Base-by-base conservation (phyloP, 2,329 filamentous ascomycete genomes). In the Exophiala aquamarina region DNA sequence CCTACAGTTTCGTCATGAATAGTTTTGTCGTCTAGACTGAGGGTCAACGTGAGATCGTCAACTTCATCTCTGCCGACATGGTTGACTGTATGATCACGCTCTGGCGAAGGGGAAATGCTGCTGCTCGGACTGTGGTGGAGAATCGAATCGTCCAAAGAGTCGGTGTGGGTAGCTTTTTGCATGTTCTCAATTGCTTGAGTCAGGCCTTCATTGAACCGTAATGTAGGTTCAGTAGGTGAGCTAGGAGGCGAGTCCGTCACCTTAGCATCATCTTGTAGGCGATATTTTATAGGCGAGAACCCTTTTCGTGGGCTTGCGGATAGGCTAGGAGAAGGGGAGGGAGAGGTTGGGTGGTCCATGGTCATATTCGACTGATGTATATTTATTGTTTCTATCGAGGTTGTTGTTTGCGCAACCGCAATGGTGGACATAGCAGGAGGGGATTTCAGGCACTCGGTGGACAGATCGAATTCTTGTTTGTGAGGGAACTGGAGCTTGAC, bases 91-190 rank as follows among this genome's bases (percentile, higher is more conserved):
- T 19, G 11, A 23, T 52, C 35, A 48, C 47, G 44, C 43, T 54
- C 47, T 17, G 52, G 39, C 8, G 52, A 49, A 8, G 46, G 26
- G 17, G 17, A 32, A 10, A 41, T 28, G n/a, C 18, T 48, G n/a
- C 50, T 36, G 28, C 41, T 33, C 11, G 44, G 36, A 13, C 47
- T 44, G 37, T 54, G 50, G 41, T 47, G 53, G 21, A 49, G 38
- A 21, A 56, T 55, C 35, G 54, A 57, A 36, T 56, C 50, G 46
- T 52, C 52, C 44, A 59, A 35, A 49, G 56, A 46, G 50, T 61
- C 55, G 51, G 49, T 19, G 41, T 54, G 3, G 77, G 77, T 14
- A 75, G 74, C 55, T n/a, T 54, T 41, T 38, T 59, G 48, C 47
- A 59, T 50, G 13, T 50, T 41, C 19, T 50, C 45, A 18, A 59